phyloP scores from a whole-genome alignment of 352 stramenopile genomes.

The Globisporangium apiculatum region DNA sequence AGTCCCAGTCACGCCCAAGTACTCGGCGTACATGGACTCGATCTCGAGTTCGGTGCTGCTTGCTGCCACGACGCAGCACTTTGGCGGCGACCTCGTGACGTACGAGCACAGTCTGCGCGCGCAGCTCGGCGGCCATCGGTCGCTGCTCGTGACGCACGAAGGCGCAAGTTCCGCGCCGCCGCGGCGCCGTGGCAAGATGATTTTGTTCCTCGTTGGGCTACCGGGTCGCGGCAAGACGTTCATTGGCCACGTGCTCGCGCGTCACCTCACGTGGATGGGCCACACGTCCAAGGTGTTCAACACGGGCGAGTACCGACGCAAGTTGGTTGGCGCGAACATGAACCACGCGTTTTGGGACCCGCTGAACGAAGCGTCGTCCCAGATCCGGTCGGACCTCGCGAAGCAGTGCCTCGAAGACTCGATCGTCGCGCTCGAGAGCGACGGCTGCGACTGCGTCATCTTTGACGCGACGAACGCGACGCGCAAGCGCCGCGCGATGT shows the following conservation, averaged over 20 bases:
- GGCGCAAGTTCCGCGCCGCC: conserved; percentile 27
- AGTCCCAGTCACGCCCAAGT: conserved; percentile 37
- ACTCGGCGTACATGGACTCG: conserved; percentile 57
- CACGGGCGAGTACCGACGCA: conserved; percentile 73
- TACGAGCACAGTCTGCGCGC: conserved; percentile 69
- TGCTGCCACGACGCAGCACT: conserved; percentile 77
- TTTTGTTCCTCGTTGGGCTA: conserved; percentile 75
- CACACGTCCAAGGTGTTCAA: conserved; percentile 80
- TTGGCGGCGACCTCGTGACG: conserved; percentile 76
- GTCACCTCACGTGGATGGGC: conserved; percentile 83
- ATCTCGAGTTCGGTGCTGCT: conserved; percentile 68
- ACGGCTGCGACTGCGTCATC: conserved; percentile 72
- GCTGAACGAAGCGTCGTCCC: conserved; percentile 58
- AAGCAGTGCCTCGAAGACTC: conserved; percentile 69
- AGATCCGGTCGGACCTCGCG: conserved; percentile 62
- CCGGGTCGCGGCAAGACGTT: conserved; percentile 81
- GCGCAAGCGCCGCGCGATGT: conserved; percentile 49
- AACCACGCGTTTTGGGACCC: conserved; percentile 82
- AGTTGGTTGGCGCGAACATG: conserved; percentile 52
- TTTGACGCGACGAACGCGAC: conserved; percentile 84
- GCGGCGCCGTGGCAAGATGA: conserved; percentile 59
- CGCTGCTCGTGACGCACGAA: conserved; percentile 36
- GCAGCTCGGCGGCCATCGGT: conserved; percentile 65
- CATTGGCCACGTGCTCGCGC: conserved; percentile 73
- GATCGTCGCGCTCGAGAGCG: conserved; percentile 52